Evolutionary conservation across 257 asterid genomes (phyloP).

Genomic region (Coffea canephora): DNA sequence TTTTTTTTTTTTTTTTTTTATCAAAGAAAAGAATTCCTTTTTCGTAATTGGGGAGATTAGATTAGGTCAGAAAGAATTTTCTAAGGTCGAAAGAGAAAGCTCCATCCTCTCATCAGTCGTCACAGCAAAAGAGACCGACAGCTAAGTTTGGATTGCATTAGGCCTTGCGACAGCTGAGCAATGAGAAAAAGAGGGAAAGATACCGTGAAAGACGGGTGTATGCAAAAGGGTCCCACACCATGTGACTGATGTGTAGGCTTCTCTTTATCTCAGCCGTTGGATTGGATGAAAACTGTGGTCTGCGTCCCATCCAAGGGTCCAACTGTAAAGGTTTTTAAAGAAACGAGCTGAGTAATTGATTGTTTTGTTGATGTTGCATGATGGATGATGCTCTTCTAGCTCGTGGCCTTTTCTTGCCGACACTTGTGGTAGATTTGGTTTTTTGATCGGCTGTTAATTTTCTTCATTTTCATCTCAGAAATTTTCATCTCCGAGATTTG

Average conservation of each 20-base stretch:
- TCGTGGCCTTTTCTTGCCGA: slow-evolving; percentile 45
- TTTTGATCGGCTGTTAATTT: slow-evolving; percentile 5
- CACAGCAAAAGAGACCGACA: slow-evolving; percentile 18
- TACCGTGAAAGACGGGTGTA: slow-evolving; percentile 16
- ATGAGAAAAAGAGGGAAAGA: neutral
- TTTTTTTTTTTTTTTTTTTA: too few species aligned
- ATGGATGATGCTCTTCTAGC: neutral
- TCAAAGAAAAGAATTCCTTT: neutral
- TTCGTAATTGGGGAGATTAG: neutral
- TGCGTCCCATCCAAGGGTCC: slow-evolving; percentile 12
- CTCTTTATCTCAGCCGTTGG: slow-evolving; percentile 27
- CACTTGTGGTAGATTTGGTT: slow-evolving; percentile 23
- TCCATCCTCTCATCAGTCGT: too few species aligned
- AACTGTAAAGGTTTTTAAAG: slow-evolving; percentile 13
- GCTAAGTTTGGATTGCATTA: slow-evolving; percentile 22
- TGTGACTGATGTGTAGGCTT: slow-evolving; percentile 10
- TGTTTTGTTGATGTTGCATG: neutral
- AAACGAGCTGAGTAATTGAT: neutral
- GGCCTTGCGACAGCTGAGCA: neutral
- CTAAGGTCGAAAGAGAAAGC: too few species aligned
- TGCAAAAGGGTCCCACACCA: slow-evolving; percentile 29
- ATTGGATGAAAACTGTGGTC: slow-evolving; percentile 23
- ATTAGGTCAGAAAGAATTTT: neutral
- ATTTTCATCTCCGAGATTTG: too few species aligned
- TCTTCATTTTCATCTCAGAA: neutral